Evolutionary conservation across 1,139 yeast species (phyloP).

Genomic region (Suhomyces maxii): DNA sequence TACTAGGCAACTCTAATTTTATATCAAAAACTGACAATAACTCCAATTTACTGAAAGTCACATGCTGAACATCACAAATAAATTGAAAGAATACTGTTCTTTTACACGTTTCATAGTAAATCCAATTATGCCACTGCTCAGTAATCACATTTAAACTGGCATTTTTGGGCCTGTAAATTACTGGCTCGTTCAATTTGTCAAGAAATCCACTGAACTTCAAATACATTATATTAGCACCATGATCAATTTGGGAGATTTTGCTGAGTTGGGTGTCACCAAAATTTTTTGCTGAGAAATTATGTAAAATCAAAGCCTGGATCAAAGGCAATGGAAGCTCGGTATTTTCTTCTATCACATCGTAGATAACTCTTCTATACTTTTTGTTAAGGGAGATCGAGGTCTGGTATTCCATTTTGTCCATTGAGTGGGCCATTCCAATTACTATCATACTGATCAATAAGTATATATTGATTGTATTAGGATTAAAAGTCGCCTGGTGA

Average conservation of each 20-base stretch:
- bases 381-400: neutral
- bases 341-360: conserved; percentile 1
- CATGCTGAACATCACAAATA: conserved; percentile 1
- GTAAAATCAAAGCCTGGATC: neutral
- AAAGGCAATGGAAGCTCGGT: conserved; percentile 1
- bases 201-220: conserved; percentile 1
- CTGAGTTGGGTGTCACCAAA: conserved; percentile 1
- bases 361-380: neutral
- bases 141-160: neutral
- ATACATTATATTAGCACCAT: conserved; percentile 1
- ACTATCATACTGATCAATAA: neutral
- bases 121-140: conserved; percentile 1
- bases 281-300: conserved; percentile 1
- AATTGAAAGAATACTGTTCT: neutral
- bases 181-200: neutral
- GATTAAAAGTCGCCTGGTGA: neutral
- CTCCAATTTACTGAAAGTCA: neutral
- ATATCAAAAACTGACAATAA: neutral
- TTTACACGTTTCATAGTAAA: neutral
- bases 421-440: conserved; percentile 1
- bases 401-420: neutral
- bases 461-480: neutral
- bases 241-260: conserved; percentile 1
- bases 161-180: neutral
- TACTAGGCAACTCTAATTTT: neutral